phyloP scores from a whole-genome alignment of 176 grass and related monocot species.

The Melocanna baccifera region DNA sequence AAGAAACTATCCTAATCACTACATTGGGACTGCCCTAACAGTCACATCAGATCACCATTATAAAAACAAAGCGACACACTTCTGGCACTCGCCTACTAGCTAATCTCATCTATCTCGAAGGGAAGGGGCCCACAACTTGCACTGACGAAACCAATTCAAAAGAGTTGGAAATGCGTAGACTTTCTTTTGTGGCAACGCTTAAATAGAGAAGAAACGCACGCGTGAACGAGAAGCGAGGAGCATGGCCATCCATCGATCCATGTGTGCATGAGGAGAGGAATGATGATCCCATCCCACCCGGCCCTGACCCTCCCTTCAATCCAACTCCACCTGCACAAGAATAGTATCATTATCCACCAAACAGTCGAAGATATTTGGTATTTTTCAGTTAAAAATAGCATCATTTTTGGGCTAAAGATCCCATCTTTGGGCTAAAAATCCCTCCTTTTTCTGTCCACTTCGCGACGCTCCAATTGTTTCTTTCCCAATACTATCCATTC shows the following conservation, averaged over 20 bases:
- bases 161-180: background rate
- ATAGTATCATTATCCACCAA: slow-evolving; percentile 29
- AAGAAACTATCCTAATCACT: no score
- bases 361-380: slow-evolving; percentile 25
- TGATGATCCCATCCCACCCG: slow-evolving; percentile 38
- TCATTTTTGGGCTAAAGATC: slow-evolving; percentile 7
- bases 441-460: background rate
- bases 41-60: background rate
- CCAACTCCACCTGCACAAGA: slow-evolving; percentile 70
- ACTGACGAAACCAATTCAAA: background rate
- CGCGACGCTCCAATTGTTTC: background rate
- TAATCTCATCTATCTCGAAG: background rate
- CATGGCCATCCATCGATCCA: background rate
- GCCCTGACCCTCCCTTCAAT: slow-evolving; percentile 80
- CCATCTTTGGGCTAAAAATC: slow-evolving; percentile 17
- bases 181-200: background rate
- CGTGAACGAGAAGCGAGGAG: slow-evolving; percentile 44
- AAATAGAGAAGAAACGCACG: slow-evolving; percentile 22
- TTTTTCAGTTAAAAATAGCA: slow-evolving; percentile 15
- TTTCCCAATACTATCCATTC: background rate
- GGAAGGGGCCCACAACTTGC: background rate
- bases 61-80: background rate
- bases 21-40: no score
- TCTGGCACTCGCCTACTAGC: no score
- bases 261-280: slow-evolving; percentile 21